Conservation (phyloP, 306 rosid genomes). For the Gastrolobium bilobum region DNA sequence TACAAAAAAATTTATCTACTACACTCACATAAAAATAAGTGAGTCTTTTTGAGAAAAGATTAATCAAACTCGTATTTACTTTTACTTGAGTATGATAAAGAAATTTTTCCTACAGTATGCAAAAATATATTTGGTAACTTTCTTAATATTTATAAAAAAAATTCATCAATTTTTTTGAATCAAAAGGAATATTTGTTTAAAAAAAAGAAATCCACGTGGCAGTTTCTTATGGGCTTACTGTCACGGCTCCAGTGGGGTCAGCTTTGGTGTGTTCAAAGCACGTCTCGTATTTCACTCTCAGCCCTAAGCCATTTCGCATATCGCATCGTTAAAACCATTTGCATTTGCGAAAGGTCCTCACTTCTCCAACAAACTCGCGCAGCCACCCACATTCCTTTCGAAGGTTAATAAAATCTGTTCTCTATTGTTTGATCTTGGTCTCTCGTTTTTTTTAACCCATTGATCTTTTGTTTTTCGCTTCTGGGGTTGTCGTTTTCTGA, state of each 20-base stretch:
- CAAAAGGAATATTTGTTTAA: too few species aligned
- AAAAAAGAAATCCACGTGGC: background rate
- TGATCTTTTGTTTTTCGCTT: background rate
- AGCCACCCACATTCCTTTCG: slow-evolving; percentile 33
- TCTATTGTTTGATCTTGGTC: background rate
- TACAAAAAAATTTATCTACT: too few species aligned
- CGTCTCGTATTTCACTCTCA: slow-evolving; percentile 4
- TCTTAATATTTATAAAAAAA: too few species aligned
- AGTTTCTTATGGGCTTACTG: background rate
- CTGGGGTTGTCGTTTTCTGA: background rate
- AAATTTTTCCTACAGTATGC: too few species aligned
- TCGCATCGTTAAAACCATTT: background rate
- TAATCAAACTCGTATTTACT: too few species aligned
- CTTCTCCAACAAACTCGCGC: slow-evolving; percentile 44
- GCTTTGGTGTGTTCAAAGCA: slow-evolving; percentile 9
- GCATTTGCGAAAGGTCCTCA: background rate
- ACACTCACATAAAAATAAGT: too few species aligned
- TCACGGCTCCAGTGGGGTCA: background rate
- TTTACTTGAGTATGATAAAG: too few species aligned
- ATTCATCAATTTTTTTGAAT: too few species aligned
- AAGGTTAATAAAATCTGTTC: background rate
- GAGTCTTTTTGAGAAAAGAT: too few species aligned
- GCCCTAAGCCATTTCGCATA: background rate
- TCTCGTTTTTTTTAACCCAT: too few species aligned
- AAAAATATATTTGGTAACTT: too few species aligned